Base-by-base conservation (phyloP, 108 stramenopile species). In the Skeletonema menzelii region DNA sequence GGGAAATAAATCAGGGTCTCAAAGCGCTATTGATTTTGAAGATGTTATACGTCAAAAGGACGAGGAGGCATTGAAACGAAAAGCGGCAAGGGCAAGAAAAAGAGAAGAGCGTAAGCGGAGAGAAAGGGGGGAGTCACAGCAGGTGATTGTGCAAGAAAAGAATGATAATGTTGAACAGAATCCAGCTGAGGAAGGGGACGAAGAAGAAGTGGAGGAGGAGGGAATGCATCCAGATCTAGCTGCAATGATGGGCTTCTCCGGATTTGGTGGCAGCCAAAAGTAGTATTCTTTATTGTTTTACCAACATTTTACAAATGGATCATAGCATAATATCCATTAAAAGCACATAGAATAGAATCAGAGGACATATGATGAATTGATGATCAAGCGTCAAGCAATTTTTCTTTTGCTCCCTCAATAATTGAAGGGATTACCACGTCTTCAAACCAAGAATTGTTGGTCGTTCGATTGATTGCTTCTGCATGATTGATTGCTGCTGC, bases 201-300 rank as follows among this genome's bases (percentile, higher is more conserved):
- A 80, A 40, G 88, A 84, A 24, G 83, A 84, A 55, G 88, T 89
- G 56, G 94, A 87, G 35, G 86, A 87, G 13, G 91, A 84, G 31
- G 89, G 62, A 6, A 74, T 91, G 34, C 88, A 95, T 76, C 91
- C 93, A n/a, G 90, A 81, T 34, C 77, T 98, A 56, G 93, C 91
- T 56, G 94, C 94, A 4, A 89, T 97, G 91, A 98, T 98, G 97
- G 97, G 97, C 20, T 97, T 98, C 65, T 88, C 91, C 22, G 87
- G 91, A 11, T 97, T 97, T 82, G 89, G 91, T 24, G 83, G 87
- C 28, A 63, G 84, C 31, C 40, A 37, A 49, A 77, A 77, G 55
- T 64, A 44, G 65, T 2, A 19, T 22, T 53, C 24, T 53, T 53
- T 7, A 5, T 47, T 53, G 10, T 10, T 53, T 53, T 53, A 53